Base-by-base conservation (phyloP, 2,329 filamentous ascomycete genomes). In the Aureobasidium musti region DNA sequence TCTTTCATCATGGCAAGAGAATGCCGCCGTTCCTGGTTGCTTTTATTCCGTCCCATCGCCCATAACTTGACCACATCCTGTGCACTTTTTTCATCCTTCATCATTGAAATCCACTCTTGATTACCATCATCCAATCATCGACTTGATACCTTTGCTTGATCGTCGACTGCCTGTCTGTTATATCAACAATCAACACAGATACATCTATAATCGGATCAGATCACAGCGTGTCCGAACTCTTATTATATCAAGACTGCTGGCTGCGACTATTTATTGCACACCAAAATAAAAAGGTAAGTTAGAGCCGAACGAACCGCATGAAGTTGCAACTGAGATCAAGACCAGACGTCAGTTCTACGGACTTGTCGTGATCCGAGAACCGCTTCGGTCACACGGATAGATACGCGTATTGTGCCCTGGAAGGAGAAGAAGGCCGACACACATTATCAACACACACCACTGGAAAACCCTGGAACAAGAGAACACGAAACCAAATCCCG, bases 1-100 rank as follows among this genome's bases (percentile, higher is more conserved):
- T 56, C 63, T 54, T 59, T 64, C 47, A 64, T 54, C 61, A 54
- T 64, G 61, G 45, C 30, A 50, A 28, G 43, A 63, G 45, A 23
- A 52, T n/a, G 59, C 53, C 26, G 50, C 52, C 52, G 63, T 57
- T 59, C 54, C n/a, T 49, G 54, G 14, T 52, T 60, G 10, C 43
- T 52, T 59, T 59, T 59, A 66, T 41, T 23, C 37, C 52, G 28
- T 19, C 26, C 30, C 63, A 14, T 57, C 41, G 10, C 45, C 43
- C 64, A 65, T 65, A 57, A 54, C 39, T 65, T 37, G 52, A 57
- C 37, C 21, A 13, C 43, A 23, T 50, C 28, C 52, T 57, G 52
- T 33, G 30, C 57, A 50, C 33, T 49, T 45, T 45, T 26, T 54
- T 5, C 21, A 30, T 41, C 14, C 52, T 50, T 28, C 43, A 30